These are phyloP conservation scores for Zygosaccharomyces pseudobailii DNA, from an alignment of 1,139 yeast genomes.

Conservation along the genomic window DNA sequence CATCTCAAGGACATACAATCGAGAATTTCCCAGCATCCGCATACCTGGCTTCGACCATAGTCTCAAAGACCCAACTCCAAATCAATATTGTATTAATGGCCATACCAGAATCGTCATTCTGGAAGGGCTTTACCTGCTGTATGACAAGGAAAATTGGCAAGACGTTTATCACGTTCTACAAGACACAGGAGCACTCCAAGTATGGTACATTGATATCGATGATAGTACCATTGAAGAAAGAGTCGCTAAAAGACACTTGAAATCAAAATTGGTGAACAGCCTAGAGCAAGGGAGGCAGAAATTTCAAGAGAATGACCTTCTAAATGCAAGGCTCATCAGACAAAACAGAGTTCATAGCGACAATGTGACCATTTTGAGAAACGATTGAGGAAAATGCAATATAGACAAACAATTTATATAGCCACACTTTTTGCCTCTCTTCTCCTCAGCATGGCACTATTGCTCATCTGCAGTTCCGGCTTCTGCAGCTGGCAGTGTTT, in stretches of 20 bases:
- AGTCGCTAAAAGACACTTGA: conserved; percentile 66
- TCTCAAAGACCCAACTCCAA: conserved; percentile 55
- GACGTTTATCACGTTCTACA: conserved; percentile 34
- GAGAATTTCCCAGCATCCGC: conserved; percentile 35
- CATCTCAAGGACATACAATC: conserved; percentile 18
- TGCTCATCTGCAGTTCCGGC: conserved; percentile 12
- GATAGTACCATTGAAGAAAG: conserved; percentile 46
- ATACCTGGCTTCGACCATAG: conserved; percentile 79
- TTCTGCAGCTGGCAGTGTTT: neutral
- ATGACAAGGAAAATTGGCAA: conserved; percentile 49
- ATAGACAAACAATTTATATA: conserved; percentile 4
- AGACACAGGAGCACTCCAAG: conserved; percentile 18
- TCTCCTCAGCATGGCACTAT: conserved; percentile 15
- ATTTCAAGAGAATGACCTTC: conserved; percentile 63
- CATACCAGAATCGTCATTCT: conserved; percentile 47
- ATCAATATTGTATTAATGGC: conserved; percentile 41
- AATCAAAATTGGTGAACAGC: conserved; percentile 57
- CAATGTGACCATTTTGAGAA: conserved; percentile 32
- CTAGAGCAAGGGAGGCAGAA: conserved; percentile 58
- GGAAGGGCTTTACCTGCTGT: conserved; percentile 60
- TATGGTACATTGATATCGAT: conserved; percentile 41
- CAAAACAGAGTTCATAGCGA: conserved; percentile 40
- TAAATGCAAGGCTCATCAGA: conserved; percentile 58
- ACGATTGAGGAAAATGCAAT: conserved; percentile 20
- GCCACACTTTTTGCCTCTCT: conserved; percentile 12